Evolutionary conservation across 2,329 filamentous ascomycete genomes (phyloP), one percentile per base, ranked within the genome.

Genomic region (Colletotrichum theobromicola): DNA sequence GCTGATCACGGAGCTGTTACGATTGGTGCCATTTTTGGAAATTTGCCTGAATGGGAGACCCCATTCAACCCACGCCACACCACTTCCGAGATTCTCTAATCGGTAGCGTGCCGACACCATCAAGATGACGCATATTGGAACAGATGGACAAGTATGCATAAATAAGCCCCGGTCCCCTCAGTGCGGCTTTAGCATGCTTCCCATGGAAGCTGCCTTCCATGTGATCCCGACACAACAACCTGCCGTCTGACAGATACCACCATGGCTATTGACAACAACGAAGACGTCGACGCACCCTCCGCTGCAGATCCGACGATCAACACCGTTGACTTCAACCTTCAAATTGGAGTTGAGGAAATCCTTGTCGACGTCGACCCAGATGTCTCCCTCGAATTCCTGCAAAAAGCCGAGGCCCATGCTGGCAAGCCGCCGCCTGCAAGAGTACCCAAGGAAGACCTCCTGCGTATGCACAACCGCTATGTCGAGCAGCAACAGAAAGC

Each of bases 351-450:
- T 7, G 77, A 78, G 53, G 77, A 78, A 28, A 68, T 78, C 7
- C 70, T 78, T 12, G 62, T 76, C 34, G 78, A 79, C 16, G 72
- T 79, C 12, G 78, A 79, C 53, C 78, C 78, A 12, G 72, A 75
- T 13, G 42, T 79, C 15, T 78, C 77, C 5, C 69, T 79, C 4
- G 78, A 78, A 2, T 77, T 75, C 32, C 68, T 79, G 2, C 65
- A 77, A 15, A 76, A 75, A 60, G 78, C 78, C 10, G 74, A 77
- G 18, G 74, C 72, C 16, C 71, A 76, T 9, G 74, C 76, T 10
- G 78, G 78, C 4, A 79, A 78, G 68, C 75, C 72, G 8, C 77
- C 77, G 2, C 75, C 74, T 2, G 63, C 53, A 10, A 66, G 74
- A 24, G 46, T 63, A 1, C 57, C 78, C 0, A 67, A 74, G 4